phyloP scores from a whole-genome alignment of 495 filamentous ascomycete genomes.

The Trichoderma virens region DNA sequence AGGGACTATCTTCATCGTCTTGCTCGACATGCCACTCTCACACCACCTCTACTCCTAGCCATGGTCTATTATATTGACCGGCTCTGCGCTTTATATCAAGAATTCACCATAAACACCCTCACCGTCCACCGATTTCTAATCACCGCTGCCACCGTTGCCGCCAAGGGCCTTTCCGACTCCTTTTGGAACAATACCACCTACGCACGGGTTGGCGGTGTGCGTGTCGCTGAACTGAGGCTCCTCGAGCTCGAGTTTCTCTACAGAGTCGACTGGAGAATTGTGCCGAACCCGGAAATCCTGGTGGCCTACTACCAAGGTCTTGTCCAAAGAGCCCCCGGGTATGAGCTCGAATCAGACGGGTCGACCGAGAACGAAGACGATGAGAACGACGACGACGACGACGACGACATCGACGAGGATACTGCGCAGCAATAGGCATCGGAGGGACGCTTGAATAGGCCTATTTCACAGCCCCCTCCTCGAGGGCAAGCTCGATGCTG shows the following conservation, averaged over 20 bases:
- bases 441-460: background rate
- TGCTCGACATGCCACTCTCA: constrained; percentile 87
- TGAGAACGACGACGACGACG: background rate
- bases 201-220: constrained; percentile 86
- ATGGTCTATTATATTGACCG: constrained; percentile 99
- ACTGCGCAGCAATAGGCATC: background rate
- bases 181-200: constrained; percentile 98
- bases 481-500: background rate
- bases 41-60: constrained; percentile 90
- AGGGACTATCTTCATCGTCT: constrained; percentile 85
- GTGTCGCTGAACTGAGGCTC: constrained; percentile 76
- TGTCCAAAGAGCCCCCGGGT: constrained; percentile 50
- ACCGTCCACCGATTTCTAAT: constrained; percentile 98
- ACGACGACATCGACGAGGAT: background rate
- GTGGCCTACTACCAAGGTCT: constrained; percentile 88
- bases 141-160: constrained; percentile 87
- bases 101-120: constrained; percentile 88
- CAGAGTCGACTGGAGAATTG: constrained; percentile 90
- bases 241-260: constrained; percentile 93
- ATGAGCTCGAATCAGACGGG: constrained; percentile 31
- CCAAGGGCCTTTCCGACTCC: constrained; percentile 89
- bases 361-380: constrained; percentile 9
- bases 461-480: background rate
- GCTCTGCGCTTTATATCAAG: constrained; percentile 82
- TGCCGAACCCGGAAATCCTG: constrained; percentile 86